Evolutionary conservation across 345 rosid genomes (phyloP), one percentile per base, ranked within the genome.

Genomic region (Eucalyptus sp.): DNA sequence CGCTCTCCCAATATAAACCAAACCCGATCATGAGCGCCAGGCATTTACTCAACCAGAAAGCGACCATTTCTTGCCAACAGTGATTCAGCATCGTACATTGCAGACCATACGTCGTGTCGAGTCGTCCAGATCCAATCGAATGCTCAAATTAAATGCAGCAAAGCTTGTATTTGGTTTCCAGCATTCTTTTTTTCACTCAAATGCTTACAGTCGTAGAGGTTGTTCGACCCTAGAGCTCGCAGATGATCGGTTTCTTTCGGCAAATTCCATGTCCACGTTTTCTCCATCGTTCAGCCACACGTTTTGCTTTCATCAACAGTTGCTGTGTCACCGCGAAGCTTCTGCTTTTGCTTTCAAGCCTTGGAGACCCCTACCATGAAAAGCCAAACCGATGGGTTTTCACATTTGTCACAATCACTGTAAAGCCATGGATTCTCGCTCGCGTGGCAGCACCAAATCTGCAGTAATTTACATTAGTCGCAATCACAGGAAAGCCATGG

Each of bases 341-440:
- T 37, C 83, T 76, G 27, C 27, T 76, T 41, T 76, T 76, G 83
- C 8, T 20, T 41, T 76, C 20, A 41, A 20, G 48, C 15, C 83
- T 0, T 22, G 48, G 83, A 41, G 24, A 44, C 48, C 24, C 43
- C 83, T 4, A 37, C 46, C 0, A 20, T 7, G 3, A 64, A 20
- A 18, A 12, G 83, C 46, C 83, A 37, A 24, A 56, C 62, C 62
- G 3, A 56, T 22, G 29, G 62, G 13, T 24, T 56, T 41, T n/a
- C 10, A 4, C 76, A 4, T 2, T 14, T 4, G 76, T 64, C 76
- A 64, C 41, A 3, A 2, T n/a, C 76, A n/a, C 17, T 7, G 68
- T n/a, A n/a, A 13, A n/a, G 0, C 76, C 37, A 27, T n/a, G 37
- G 37, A 0, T 7, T 64, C 17, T n/a, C 33, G 0, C 31, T n/a